Evolutionary conservation across 1,284 basidiomycete species (phyloP), one percentile per base, ranked within the genome.

Genomic region (Agaricales sp.): DNA sequence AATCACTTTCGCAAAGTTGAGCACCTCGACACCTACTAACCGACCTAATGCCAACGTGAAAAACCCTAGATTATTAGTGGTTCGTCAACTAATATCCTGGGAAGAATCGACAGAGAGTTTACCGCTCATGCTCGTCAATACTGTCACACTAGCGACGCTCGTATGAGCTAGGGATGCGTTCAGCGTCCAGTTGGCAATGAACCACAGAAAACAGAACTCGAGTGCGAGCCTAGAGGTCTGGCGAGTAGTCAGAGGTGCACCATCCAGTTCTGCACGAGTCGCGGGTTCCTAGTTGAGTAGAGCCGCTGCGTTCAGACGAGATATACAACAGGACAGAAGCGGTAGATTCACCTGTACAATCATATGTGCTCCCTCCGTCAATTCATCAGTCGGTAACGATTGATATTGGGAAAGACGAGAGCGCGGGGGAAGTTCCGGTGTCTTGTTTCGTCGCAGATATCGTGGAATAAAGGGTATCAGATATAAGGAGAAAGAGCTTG

Each of bases 31-130:
- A 11, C 78, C 76, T 55, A 91, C 87, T 37, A 92, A 55, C n/a
- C 86, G 74, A 2, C 95, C 95, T 39, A 98, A 70, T 0, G 74
- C 83, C 38, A 99, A 70, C 0, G 95, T 99, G 64, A 98, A 98
- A 67, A 99, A 94, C 2, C 95, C 93, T 92, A 49, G 25, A 13
- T n/a, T 37, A 37, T 48, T 45, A 13, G 46, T n/a, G n/a, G n/a
- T n/a, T n/a, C n/a, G n/a, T 53, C 11, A 11, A 45, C 22, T 25
- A 8, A 8, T 43, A 22, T 30, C 47, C 2, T 37, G 43, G 3
- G 4, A 11, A 25, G n/a, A n/a, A 44, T 24, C 14, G 24, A 25
- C 30, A 48, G 35, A 25, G 26, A 16, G 68, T 84, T 52, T 63
- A 89, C 92, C 92, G 55, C 90, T 92, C 70, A 84, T 93, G 60